Base-by-base conservation (phyloP, 495 filamentous ascomycete species). In the Penicillium taxi region DNA sequence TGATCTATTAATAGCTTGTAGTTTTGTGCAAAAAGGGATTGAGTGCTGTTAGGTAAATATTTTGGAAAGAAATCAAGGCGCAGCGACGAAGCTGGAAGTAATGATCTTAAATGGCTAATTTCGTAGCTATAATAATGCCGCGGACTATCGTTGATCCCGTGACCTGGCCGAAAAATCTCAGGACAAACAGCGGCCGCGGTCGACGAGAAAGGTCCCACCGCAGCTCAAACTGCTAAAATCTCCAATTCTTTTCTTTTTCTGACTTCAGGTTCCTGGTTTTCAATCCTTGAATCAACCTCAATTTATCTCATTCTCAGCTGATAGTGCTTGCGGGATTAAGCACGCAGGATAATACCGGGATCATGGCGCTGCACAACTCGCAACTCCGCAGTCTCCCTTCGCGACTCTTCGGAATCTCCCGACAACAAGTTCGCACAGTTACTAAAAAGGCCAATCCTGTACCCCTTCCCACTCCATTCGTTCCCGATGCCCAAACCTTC, bases 401-500 rank as follows among this genome's bases (percentile, higher is more conserved):
- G 17, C 48, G 58, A 32, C 36, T 59, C 13, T 36, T 59, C 24
- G 42, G 39, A 7, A 39, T 57, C 17, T 50, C 53, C 29, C 48
- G 41, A 22, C 55, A 60, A 54, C 59, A 47, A 32, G 39, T 63
- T 23, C 60, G 64, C 38, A 48, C 45, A 9, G 38, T 68, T 15
- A 59, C 65, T 38, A 53, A 56, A 30, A 53, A 53, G 5, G 15
- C 33, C 0, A 12, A 39, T 7, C 45, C 48, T n/a, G 66, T 90
- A 31, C 90, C 90, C 2, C 37, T 64, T 6, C 78, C 86, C 4
- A 96, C 81, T 6, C 80, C 83, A 8, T 86, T 90, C 51, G 78
- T 96, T 32, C 91, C 91, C 8, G 82, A 98, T 52, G 75, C 83
- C 35, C 86, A 71, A 39, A 95, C 88, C 32, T 96, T 98, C 66